Percentiles rank a stretch among this genome's conserved stretches.
Conservation (phyloP, 2,329 filamentous ascomycete species). For the Ophiostoma quercus region DNA sequence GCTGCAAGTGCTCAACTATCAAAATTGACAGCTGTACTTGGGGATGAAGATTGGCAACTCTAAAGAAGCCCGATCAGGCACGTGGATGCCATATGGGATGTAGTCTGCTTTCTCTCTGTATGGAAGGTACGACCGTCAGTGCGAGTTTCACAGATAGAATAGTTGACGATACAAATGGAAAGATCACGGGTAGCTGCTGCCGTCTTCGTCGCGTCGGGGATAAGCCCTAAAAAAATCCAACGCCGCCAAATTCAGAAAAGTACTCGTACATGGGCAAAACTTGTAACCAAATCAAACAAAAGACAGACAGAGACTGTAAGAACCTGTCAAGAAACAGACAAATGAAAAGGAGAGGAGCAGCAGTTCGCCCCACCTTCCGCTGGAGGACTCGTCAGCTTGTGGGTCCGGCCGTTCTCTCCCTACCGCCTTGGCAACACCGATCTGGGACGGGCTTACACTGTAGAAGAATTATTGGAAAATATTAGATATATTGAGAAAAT, state of each 20-base stretch:
- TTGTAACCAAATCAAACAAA: not conserved
- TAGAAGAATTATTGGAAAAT: not conserved
- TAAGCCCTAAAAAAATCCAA: no score
- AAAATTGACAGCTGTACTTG: no score
- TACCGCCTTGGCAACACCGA: slow-evolving; percentile 19
- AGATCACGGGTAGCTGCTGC: not conserved
- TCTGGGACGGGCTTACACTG: not conserved
- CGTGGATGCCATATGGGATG: not conserved
- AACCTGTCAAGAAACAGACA: slow-evolving; percentile 1
- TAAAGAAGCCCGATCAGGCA: not conserved
- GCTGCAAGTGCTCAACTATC: no score
- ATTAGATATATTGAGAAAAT: not conserved
- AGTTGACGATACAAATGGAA: not conserved
- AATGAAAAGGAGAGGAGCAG: not conserved
- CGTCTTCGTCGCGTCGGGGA: not conserved
- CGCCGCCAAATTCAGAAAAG: not conserved
- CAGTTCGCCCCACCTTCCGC: slow-evolving; percentile 1
- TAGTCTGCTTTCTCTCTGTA: no score
- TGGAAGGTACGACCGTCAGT: no score
- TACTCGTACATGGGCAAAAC: not conserved
- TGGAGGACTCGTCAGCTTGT: slow-evolving; percentile 22
- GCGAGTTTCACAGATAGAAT: not conserved
- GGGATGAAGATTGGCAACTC: no score
- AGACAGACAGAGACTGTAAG: not conserved
- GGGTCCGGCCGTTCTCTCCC: slow-evolving; percentile 17